Base-by-base conservation (phyloP, 768 basidiomycete genomes). In the Neoboletus magnificus region DNA sequence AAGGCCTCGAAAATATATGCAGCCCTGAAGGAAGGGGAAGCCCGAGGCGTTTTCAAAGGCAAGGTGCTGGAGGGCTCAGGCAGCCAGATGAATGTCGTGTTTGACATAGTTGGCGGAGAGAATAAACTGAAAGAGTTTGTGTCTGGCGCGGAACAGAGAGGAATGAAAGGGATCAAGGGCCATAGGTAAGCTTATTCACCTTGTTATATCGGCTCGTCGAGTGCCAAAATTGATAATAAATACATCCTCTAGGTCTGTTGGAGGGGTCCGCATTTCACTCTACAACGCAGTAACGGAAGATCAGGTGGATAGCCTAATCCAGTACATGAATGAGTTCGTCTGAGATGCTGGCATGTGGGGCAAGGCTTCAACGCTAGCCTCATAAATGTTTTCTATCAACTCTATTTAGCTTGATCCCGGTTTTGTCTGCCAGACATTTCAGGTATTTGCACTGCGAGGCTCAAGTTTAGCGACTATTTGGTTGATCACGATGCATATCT, bases 31-130 rank as follows among this genome's bases (percentile, higher is more conserved):
- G 81, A 83, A 60, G 92, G 92, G 5, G 84, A 87, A 68, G 75
- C 73, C 55, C 80, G 78, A 62, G 92, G 92, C 0, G 74, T 91
- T 53, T 83, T 91, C 62, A 80, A 73, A 62, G 69, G 80, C 22
- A 90, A 88, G 66, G 94, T 96, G 20, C 77, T 82, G 65, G 78
- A 80, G 54, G 87, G 83, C 6, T 84, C 86, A 46, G 81, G 88
- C 56, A 98, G 95, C 72, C 89, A 90, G 85, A 98, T 98, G 96
- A 99, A 99, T 69, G 79, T 92, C 16, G 90, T 92, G 1, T 98
- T 98, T 72, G 82, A 83, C 50, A 76, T 95, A 13, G 60, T 83
- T 13, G 89, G 85, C 0, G 88, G 85, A 0, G 86, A 90, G n/a
- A 87, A 80, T 1, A 79, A 77, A 20, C 78, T 97, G 70, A 82